Base-by-base conservation (phyloP, 768 basidiomycete genomes). In the Hypsizygus marmoreus region DNA sequence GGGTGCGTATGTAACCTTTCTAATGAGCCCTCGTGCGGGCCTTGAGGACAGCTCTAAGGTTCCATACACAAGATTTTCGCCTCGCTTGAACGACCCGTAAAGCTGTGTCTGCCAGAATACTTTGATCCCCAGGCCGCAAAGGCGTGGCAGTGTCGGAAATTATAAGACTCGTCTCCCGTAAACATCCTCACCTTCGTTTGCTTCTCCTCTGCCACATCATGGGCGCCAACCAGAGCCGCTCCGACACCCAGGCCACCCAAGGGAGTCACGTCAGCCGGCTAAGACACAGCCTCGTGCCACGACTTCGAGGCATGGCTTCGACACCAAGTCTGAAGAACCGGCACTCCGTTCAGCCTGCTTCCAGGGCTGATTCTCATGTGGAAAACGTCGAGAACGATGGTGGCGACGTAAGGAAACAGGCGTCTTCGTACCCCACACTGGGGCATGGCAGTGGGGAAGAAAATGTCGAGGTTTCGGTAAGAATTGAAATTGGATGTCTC, bases 151-250 rank as follows among this genome's bases (percentile, higher is more conserved):
- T 51, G 50, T 46, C 22, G n/a, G 16, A 32, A 40, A 36, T 36
- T 40, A 41, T 47, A 41, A 40, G 43, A 17, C 38, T 40, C 14
- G 29, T 26, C 19, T 28, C 33, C 38, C 9, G 31, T 23, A 34
- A 26, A 24, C 35, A 31, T n/a, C 8, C 25, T 34, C 16, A 25
- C 17, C 30, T 32, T 43, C 16, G 24, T 40, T 30, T 20, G 42
- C 28, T 25, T 31, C 50, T 32, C 23, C 23, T 14, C 19, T 10
- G 11, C 23, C 13, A 25, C 33, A 35, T 19, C 48, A 70, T 70
- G 69, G 69, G 67, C 33, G 47, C 60, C 38, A 56, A 61, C 19
- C 69, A 69, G 45, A 66, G 65, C 40, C 61, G 57, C 38, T 34
- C 52, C 22, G 50, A 45, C 20, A 45, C 55, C 2, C 48, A 54